A percentile compares a stretch with the other conserved stretches of the same genome.
These are phyloP conservation scores for Metarhizium sp. DNA, from an alignment of 2,329 filamentous ascomycete genomes.

Conservation along the genomic window DNA sequence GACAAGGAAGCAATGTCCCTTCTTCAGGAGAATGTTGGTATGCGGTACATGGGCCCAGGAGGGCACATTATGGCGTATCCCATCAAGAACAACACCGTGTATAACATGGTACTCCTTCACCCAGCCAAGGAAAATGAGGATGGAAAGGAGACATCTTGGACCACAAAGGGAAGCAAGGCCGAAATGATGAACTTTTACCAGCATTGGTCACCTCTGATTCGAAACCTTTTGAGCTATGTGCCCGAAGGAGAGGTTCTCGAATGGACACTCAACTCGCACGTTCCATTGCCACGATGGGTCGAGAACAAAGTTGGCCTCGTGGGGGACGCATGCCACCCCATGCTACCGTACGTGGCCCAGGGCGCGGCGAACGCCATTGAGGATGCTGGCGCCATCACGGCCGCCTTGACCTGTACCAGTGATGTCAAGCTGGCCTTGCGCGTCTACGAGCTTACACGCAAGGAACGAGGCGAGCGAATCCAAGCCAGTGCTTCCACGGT, in stretches of 20 bases:
- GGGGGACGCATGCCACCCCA: conserved; percentile 59
- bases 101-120: conserved; percentile 49
- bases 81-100: conserved; percentile 51
- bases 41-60: conserved; percentile 57
- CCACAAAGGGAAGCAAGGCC: conserved; percentile 31
- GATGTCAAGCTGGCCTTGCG: too few species aligned
- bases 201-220: too few species aligned
- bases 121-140: conserved; percentile 27
- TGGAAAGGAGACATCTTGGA: conserved; percentile 44
- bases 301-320: conserved; percentile 45
- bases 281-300: too few species aligned
- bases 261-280: too few species aligned
- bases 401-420: too few species aligned
- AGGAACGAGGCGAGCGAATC: too few species aligned
- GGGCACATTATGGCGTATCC: conserved; percentile 61
- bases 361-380: conserved; percentile 62
- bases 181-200: too few species aligned
- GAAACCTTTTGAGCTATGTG: too few species aligned
- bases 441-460: too few species aligned
- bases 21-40: conserved; percentile 46
- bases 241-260: too few species aligned
- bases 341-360: conserved; percentile 57
- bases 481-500: too few species aligned
- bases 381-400: conserved; percentile 35
- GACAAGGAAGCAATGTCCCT: conserved; percentile 58